A percentile compares a stretch with the other conserved stretches of the same genome.
phyloP scores from a whole-genome alignment of 306 rosid genomes.

The Cucumis sativus region Cucumber_9930_V3 NC_026661.2:19897001-19897500 shows the following conservation, averaged over 20 bases:
- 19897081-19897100: constrained; percentile 88
- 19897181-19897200: constrained; percentile 29
- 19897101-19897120: constrained; percentile 85
- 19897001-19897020: constrained; percentile 55
- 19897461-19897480: not conserved
- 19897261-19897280: constrained; percentile 84
- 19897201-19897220: constrained; percentile 79
- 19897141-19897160: constrained; percentile 7
- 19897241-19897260: constrained; percentile 85
- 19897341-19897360: constrained; percentile 82
- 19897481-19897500: not conserved
- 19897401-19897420: not conserved
- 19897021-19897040: constrained; percentile 82
- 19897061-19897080: constrained; percentile 46
- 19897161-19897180: constrained; percentile 11
- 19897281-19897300: constrained; percentile 85
- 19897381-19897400: constrained; percentile 3
- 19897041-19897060: constrained; percentile 58
- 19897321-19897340: constrained; percentile 69
- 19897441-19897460: not conserved
- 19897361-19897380: constrained; percentile 30
- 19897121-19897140: constrained; percentile 51
- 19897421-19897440: not conserved
- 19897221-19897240: constrained; percentile 63
- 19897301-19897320: constrained; percentile 77